phyloP scores from a whole-genome alignment of 257 asterid genomes.

The Solanum rostratum region DNA sequence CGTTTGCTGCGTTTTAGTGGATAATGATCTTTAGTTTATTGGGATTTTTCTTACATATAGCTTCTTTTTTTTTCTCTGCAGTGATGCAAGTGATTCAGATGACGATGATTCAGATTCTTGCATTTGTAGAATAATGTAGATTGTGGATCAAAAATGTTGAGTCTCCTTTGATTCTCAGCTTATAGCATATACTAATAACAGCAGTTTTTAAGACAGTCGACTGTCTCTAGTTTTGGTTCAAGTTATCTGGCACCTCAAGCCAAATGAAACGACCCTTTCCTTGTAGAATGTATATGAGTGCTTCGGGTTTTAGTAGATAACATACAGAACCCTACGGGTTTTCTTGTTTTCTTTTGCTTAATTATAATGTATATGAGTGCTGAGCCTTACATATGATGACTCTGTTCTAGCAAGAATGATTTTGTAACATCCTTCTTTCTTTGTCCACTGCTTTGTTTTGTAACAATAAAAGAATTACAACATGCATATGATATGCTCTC shows the following conservation, averaged over 20 bases:
- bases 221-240: neutral
- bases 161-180: neutral
- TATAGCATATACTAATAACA: neutral
- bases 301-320: neutral
- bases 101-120: slow-evolving; percentile 70
- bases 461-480: neutral
- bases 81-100: slow-evolving; percentile 65
- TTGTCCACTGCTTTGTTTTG: neutral
- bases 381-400: neutral
- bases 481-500: neutral
- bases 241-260: neutral
- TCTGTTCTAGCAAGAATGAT: neutral
- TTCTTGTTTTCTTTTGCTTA: neutral
- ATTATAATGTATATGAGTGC: neutral
- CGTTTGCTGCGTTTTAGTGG: neutral
- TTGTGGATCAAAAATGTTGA: neutral
- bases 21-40: neutral
- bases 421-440: neutral
- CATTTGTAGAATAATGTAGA: slow-evolving; percentile 71
- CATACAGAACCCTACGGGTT: neutral
- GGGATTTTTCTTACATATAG: neutral
- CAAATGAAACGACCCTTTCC: neutral
- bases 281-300: neutral
- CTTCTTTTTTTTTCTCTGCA: slow-evolving; percentile 22
- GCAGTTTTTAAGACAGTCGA: neutral